A percentile compares a stretch with the other conserved stretches of the same genome.
These are phyloP conservation scores for Rutstroemia sp. DNA, from an alignment of 2,329 filamentous ascomycete genomes.

Conservation along the genomic window DNA sequence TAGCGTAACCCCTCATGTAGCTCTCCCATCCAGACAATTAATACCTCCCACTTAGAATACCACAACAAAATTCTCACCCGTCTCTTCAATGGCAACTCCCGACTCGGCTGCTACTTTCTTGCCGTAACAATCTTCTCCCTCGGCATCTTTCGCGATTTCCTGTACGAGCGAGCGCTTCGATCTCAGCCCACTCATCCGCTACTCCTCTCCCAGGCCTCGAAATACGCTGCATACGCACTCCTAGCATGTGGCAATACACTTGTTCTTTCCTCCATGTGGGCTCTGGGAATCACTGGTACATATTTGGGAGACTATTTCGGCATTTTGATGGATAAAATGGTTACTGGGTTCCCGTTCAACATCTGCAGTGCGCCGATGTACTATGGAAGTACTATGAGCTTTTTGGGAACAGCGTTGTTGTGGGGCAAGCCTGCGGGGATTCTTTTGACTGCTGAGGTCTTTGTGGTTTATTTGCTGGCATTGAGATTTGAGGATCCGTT, in stretches of 20 bases:
- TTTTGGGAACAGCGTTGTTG: conserved; percentile 78
- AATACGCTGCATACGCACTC: conserved; percentile 61
- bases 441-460: conserved; percentile 66
- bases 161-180: conserved; percentile 79
- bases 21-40: conserved; percentile 10
- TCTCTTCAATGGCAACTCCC: conserved; percentile 71
- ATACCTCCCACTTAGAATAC: conserved; percentile 60
- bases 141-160: conserved; percentile 78
- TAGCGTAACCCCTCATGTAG: conserved; percentile 32
- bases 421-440: conserved; percentile 84
- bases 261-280: conserved; percentile 84
- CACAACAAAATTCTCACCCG: conserved; percentile 82
- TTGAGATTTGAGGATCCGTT: conserved; percentile 90
- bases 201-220: conserved; percentile 52
- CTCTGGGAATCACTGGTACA: conserved; percentile 86
- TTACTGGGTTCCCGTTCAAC: conserved; percentile 94
- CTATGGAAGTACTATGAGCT: conserved; percentile 86
- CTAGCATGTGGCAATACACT: conserved; percentile 73
- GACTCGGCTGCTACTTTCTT: conserved; percentile 81
- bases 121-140: conserved; percentile 85
- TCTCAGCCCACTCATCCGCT: conserved; percentile 68
- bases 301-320: conserved; percentile 98
- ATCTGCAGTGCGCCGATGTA: conserved; percentile 92
- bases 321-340: conserved; percentile 91
- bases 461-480: conserved; percentile 71